These are phyloP conservation scores for Ustilago loliicola DNA, from an alignment of 1,284 basidiomycete genomes.

Conservation along the genomic window DNA sequence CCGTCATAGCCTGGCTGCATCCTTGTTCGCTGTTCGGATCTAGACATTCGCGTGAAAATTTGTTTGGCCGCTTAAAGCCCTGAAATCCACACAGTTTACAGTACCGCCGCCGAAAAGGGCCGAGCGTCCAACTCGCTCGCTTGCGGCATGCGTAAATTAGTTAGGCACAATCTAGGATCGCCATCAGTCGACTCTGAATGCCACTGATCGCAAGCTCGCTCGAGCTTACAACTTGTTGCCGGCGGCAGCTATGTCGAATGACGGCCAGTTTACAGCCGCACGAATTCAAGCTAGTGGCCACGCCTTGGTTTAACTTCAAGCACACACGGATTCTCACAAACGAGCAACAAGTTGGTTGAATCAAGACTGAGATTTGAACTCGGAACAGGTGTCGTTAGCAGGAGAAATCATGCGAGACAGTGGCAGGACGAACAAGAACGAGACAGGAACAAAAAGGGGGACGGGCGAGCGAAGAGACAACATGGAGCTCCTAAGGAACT, in stretches of 20 bases:
- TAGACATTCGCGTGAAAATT: not conserved
- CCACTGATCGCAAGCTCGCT: too few species aligned
- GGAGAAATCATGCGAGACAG: not conserved
- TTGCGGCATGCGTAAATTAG: not conserved
- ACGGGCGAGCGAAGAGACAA: not conserved
- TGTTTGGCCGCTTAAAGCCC: too few species aligned
- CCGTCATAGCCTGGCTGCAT: not conserved
- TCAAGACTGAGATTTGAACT: not conserved
- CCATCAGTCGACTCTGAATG: not conserved
- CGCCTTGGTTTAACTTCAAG: not conserved
- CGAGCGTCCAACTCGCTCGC: not conserved
- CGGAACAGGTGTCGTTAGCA: too few species aligned
- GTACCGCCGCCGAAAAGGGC: conserved; percentile 7
- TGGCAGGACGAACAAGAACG: not conserved
- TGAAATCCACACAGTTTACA: not conserved
- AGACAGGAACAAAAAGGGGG: not conserved
- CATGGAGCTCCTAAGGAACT: not conserved
- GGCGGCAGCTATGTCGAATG: too few species aligned
- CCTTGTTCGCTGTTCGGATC: not conserved
- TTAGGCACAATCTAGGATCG: not conserved
- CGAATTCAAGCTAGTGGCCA: not conserved
- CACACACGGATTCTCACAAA: not conserved
- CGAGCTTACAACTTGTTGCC: too few species aligned
- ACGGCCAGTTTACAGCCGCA: too few species aligned
- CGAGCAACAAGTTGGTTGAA: not conserved